phyloP scores from a whole-genome alignment of 352 stramenopile genomes.

The Phytophthora quininea region DNA sequence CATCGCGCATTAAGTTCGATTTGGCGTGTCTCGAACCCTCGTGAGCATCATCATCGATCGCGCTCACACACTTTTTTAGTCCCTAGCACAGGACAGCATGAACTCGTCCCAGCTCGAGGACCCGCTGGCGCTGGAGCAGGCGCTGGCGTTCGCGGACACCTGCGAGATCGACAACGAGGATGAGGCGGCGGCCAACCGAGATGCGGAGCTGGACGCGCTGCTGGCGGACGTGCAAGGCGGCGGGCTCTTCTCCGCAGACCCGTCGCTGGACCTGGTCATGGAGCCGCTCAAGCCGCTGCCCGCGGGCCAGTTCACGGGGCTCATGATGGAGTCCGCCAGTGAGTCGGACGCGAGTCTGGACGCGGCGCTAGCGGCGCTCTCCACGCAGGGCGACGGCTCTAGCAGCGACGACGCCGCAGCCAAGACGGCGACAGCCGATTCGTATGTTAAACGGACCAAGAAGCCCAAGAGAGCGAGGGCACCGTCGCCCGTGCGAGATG shows the following conservation, averaged over 20 bases:
- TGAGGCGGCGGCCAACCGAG: conserved; percentile 11
- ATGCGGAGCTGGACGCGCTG: conserved; percentile 27
- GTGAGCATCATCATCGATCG: not conserved
- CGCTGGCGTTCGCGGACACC: conserved; percentile 50
- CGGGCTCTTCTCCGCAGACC: conserved; percentile 26
- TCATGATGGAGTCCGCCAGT: conserved; percentile 9
- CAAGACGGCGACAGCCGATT: conserved; percentile 8
- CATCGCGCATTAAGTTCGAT: no score
- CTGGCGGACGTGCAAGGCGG: conserved; percentile 26
- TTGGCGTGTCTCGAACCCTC: no score
- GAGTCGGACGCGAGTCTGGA: conserved; percentile 28
- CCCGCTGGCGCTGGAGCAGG: conserved; percentile 38
- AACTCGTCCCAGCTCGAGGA: conserved; percentile 36
- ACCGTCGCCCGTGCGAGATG: conserved; percentile 19
- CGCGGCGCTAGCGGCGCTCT: conserved; percentile 29
- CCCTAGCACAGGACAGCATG: conserved; percentile 10
- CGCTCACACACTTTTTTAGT: not conserved
- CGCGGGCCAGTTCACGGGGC: conserved; percentile 22
- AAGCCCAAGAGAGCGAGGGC: conserved; percentile 32
- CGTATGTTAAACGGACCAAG: not conserved
- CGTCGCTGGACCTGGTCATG: conserved; percentile 14
- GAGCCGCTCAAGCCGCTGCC: conserved; percentile 16
- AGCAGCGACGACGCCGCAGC: conserved; percentile 8
- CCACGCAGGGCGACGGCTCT: conserved; percentile 25
- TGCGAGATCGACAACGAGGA: conserved; percentile 38